A percentile compares a stretch with the other conserved stretches of the same genome.
Evolutionary conservation across 768 basidiomycete genomes (phyloP).

Genomic region (Naganishia vaughanmartiniae): DNA sequence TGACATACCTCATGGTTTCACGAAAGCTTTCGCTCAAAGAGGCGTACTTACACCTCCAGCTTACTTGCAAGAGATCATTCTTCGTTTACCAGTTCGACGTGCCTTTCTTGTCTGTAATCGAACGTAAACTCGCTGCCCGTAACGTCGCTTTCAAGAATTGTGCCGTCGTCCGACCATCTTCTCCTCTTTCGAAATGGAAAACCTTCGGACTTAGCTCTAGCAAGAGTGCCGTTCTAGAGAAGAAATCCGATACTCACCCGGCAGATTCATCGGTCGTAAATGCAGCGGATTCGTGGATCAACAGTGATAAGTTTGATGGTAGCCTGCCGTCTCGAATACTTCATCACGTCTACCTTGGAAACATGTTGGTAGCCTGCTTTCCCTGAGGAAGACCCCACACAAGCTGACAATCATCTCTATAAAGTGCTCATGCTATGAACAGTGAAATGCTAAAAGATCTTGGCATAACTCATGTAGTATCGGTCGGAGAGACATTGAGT

Average conservation of each 20-base stretch:
- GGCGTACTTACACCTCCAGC: constrained; percentile 86
- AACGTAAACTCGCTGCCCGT: constrained; percentile 47
- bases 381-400: not conserved
- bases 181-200: constrained; percentile 29
- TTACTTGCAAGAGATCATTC: constrained; percentile 63
- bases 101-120: constrained; percentile 68
- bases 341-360: constrained; percentile 90
- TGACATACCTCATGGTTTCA: constrained; percentile 75
- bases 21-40: constrained; percentile 64
- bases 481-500: constrained; percentile 90
- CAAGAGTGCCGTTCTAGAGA: not conserved
- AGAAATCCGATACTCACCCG: not conserved
- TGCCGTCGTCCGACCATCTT: constrained; percentile 15
- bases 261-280: not conserved
- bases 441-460: constrained; percentile 93
- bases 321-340: constrained; percentile 91
- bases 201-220: constrained; percentile 17
- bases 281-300: constrained; percentile 69
- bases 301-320: constrained; percentile 87
- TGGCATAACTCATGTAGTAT: constrained; percentile 94
- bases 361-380: constrained; percentile 65
- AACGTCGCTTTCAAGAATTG: not conserved
- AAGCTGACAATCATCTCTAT: constrained; percentile 30
- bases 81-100: constrained; percentile 86
- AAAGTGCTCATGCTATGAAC: constrained; percentile 86